Conservation (phyloP, 768 basidiomycete species). For the Leccinum olivaceopallidum region DNA sequence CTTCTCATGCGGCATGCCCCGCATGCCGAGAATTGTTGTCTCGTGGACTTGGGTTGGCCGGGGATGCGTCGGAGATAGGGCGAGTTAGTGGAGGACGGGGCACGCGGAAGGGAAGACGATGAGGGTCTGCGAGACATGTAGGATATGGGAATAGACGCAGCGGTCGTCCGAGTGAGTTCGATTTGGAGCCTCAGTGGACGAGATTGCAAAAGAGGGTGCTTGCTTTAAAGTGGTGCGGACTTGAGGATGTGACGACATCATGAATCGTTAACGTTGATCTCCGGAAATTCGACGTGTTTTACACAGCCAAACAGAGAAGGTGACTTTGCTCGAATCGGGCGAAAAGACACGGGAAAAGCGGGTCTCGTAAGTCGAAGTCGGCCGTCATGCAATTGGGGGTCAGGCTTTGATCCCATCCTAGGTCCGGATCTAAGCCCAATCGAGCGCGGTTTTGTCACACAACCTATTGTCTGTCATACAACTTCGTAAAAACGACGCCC, state of each 20-base stretch:
- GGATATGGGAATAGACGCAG: conserved; percentile 20
- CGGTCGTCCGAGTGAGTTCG: neutral
- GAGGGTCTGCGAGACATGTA: conserved; percentile 62
- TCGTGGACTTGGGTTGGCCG: conserved; percentile 70
- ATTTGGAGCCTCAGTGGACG: conserved; percentile 22
- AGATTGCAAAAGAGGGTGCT: conserved; percentile 26
- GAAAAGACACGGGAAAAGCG: conserved; percentile 37
- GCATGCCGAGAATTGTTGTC: conserved; percentile 91
- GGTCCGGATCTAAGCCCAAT: conserved; percentile 20
- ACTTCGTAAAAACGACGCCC: neutral
- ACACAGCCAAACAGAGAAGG: conserved; percentile 24
- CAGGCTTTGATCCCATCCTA: conserved; percentile 19
- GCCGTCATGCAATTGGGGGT: conserved; percentile 28
- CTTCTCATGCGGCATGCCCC: conserved; percentile 91
- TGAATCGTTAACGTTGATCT: conserved; percentile 31
- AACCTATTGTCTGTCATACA: conserved; percentile 5
- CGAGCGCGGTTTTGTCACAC: conserved; percentile 1
- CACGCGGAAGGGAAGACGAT: conserved; percentile 37
- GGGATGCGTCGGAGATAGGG: conserved; percentile 48
- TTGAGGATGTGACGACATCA: conserved; percentile 18
- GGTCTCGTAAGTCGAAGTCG: conserved; percentile 38
- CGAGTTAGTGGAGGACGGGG: conserved; percentile 27
- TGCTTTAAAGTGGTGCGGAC: conserved; percentile 26
- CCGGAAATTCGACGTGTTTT: conserved; percentile 28
- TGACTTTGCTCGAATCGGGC: conserved; percentile 18